These are phyloP conservation scores for Margaritispora aquatica DNA, from an alignment of 495 filamentous ascomycete species.

Conservation along the genomic window DNA sequence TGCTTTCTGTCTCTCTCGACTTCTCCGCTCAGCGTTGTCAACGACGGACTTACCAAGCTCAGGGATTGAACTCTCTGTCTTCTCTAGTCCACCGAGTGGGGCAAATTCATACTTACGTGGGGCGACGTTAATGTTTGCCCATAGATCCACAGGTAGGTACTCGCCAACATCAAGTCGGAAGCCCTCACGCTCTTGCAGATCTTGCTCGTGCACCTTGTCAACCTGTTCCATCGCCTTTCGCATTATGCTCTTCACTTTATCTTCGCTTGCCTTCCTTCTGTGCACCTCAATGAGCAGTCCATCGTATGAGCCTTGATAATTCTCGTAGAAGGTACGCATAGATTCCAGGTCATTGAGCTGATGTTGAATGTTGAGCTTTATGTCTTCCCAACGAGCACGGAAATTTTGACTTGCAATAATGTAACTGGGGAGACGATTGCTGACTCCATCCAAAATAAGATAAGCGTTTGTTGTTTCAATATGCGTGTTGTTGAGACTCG, in stretches of 20 bases:
- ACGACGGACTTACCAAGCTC: slow-evolving; percentile 48
- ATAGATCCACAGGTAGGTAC: slow-evolving; percentile 82
- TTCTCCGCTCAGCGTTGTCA: slow-evolving; percentile 41
- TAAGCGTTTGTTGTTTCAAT: slow-evolving; percentile 50
- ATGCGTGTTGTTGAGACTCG: slow-evolving; percentile 45
- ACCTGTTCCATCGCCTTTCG: slow-evolving; percentile 70
- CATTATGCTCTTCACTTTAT: slow-evolving; percentile 65
- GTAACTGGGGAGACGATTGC: slow-evolving; percentile 57
- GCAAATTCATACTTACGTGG: slow-evolving; percentile 46
- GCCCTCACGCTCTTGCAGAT: slow-evolving; percentile 65
- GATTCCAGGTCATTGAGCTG: slow-evolving; percentile 68
- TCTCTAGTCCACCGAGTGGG: slow-evolving; percentile 21
- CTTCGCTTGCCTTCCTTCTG: slow-evolving; percentile 61
- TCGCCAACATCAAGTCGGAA: slow-evolving; percentile 82
- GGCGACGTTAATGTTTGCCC: slow-evolving; percentile 60
- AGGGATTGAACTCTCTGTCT: slow-evolving; percentile 40
- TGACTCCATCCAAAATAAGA: slow-evolving; percentile 59
- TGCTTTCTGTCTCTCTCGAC: slow-evolving; percentile 14
- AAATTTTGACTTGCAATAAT: slow-evolving; percentile 67
- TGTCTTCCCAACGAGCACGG: slow-evolving; percentile 65
- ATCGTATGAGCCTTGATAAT: slow-evolving; percentile 78
- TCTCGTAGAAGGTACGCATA: slow-evolving; percentile 71
- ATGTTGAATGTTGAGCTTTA: slow-evolving; percentile 58
- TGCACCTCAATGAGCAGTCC: slow-evolving; percentile 76
- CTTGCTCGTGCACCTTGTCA: slow-evolving; percentile 66